These are phyloP conservation scores for Rugonectria rugulosa DNA, from an alignment of 2,329 filamentous ascomycete species.

Conservation along the genomic window DNA sequence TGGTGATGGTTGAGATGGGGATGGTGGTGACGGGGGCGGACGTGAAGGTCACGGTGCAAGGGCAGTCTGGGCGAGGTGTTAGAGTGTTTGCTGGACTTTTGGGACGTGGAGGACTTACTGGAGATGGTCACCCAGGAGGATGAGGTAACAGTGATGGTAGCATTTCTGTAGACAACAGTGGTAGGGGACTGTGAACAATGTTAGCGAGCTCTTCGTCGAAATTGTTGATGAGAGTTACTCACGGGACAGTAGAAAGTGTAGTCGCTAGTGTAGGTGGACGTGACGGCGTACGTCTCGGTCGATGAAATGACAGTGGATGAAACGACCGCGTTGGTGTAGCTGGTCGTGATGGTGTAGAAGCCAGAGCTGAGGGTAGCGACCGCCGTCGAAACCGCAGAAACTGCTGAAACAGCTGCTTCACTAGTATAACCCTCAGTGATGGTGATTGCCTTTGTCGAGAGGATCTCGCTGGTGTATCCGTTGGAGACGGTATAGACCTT, in stretches of 20 bases:
- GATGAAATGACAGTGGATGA: too few relatives aligned
- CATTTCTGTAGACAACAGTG: conserved; percentile 49
- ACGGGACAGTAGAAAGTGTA: conserved; percentile 55
- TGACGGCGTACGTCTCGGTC: conserved; percentile 38
- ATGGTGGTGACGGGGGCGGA: conserved; percentile 1
- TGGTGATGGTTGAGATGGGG: conserved; percentile 10
- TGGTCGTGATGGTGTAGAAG: too few relatives aligned
- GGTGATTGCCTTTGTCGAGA: conserved; percentile 7
- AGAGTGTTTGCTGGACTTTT: conserved; percentile 12
- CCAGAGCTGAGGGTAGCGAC: too few relatives aligned
- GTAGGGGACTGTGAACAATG: conserved; percentile 31
- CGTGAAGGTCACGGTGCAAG: conserved; percentile 51
- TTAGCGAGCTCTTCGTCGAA: neutral
- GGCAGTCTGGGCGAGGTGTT: conserved; percentile 50
- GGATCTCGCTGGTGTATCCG: too few relatives aligned
- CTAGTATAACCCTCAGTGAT: too few relatives aligned
- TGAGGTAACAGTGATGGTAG: conserved; percentile 53
- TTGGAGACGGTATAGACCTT: too few relatives aligned
- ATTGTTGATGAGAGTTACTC: conserved; percentile 26
- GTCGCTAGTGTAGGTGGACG: conserved; percentile 48
- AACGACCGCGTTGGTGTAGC: too few relatives aligned
- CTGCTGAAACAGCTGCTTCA: too few relatives aligned
- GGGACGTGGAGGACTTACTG: conserved; percentile 44
- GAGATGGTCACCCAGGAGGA: conserved; percentile 54
- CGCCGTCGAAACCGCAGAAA: too few relatives aligned